Evolutionary conservation across 2,329 filamentous ascomycete genomes (phyloP), one percentile per base, ranked within the genome.

Genomic region (Penicillium hesseltinei): DNA sequence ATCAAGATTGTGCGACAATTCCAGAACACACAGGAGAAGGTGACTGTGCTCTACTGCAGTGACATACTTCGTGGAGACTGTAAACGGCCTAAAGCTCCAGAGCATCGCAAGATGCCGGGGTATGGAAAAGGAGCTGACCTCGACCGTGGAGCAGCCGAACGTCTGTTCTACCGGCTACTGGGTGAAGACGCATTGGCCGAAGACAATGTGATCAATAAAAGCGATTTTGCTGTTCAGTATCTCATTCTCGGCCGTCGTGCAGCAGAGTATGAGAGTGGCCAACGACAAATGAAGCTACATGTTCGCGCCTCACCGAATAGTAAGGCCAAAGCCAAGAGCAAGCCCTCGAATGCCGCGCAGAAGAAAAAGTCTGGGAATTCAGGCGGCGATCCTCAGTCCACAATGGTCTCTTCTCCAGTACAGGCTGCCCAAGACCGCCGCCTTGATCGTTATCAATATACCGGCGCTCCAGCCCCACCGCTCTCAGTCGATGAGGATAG

Each of bases 21-120:
- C 6, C 78, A 84, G 64, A 69, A 78, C 2, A 17, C 63, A 19
- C 51, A 64, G 7, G 75, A 84, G 36, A 82, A 83, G 21, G 82
- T 95, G 51, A 95, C 91, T 6, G 77, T 93, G 55, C 81, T 87
- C 17, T 88, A 95, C 69, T 92, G 91, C 70, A 85, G 90, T n/a
- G 92, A 97, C 67, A 82, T 95, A 36, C 84, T 97, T 63, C 82
- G 88, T 61, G 94, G 92, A 7, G 86, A 82, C 57, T 84, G 82
- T 57, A 84, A 84, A 58, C 83, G 84, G 56, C 78, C 84, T 42
- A 81, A 84, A 40, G 78, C 59, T 38, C 60, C 81, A 15, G 70
- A 77, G 4, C 84, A 86, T 38, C 79, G 84, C 38, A 67, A 74
- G 7, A 62, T 84, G 10, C 74, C 83, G 19, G 83, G 87, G 57